Base-by-base conservation (phyloP, 2,329 filamentous ascomycete genomes). In the Westerdykella aurantiaca region DNA sequence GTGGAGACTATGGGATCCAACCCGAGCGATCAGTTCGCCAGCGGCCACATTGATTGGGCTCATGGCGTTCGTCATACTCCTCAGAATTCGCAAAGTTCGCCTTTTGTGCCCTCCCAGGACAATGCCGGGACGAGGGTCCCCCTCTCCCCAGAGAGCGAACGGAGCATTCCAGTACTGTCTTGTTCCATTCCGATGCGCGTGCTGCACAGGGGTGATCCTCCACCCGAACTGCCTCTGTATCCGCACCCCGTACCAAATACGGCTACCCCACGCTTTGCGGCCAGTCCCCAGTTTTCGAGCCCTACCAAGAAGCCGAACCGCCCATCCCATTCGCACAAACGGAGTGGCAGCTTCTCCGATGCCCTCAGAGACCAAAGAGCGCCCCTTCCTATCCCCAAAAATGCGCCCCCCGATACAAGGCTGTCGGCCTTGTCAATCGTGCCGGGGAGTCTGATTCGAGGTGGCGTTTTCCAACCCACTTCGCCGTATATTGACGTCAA, bases 331-430 rank as follows among this genome's bases (percentile, higher is more conserved):
- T 76, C 72, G 2, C 89, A 95, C 67, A 90, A 88, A 66, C 82
- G 89, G 17, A 95, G 87, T 60, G 88, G 84, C 39, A 96, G 90
- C 63, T 84, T 93, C 56, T 87, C 86, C 0, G 88, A 96, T 68
- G 91, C 90, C 1, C 67, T 91, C 41, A 76, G 88, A 53, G 86
- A 93, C 58, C 67, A 83, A 71, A 68, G 79, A 42, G 68, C 75
- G 10, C 76, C 77, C 2, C 57, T 79, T 7, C 74, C 74, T 4
- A 67, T 71, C 25, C 65, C 72, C 31, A 72, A 75, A 45, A 57
- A 66, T 31, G 64, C 74, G 25, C 61, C 65, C 40, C 52, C 62
- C 39, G 62, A 69, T 17, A 63, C 68, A 37, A 60, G 66, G 38
- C 59, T 83, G 13, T 67, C 82, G 12, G 75, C 83, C 50, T 75